phyloP scores from a whole-genome alignment of 148 eudicot species.

The Amaranthus palmeri region DNA sequence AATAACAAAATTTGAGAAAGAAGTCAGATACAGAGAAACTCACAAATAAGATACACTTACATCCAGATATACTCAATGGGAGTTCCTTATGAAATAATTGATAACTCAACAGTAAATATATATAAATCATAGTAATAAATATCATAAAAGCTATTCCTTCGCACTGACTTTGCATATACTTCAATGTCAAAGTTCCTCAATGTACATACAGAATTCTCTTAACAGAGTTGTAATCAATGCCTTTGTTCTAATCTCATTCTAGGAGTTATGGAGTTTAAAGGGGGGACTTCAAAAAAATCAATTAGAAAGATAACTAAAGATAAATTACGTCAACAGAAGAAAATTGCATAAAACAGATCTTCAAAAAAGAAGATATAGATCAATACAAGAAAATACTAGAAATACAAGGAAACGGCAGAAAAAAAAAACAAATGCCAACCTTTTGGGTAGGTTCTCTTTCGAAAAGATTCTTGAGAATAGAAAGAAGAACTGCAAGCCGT shows the following conservation, averaged over 20 bases:
- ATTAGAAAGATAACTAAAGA: neutral
- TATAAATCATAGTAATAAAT: no score
- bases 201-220: neutral
- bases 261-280: neutral
- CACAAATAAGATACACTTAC: neutral
- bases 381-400: neutral
- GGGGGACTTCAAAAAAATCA: neutral
- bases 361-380: neutral
- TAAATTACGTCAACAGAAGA: neutral
- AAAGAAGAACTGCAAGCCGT: conserved; percentile 77
- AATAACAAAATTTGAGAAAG: neutral
- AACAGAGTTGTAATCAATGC: neutral
- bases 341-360: neutral
- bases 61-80: neutral
- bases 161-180: neutral
- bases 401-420: neutral
- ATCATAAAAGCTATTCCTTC: neutral
- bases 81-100: neutral
- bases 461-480: conserved; percentile 79
- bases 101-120: neutral
- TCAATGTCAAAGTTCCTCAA: neutral
- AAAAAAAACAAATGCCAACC: conserved; percentile 39
- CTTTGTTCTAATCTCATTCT: neutral
- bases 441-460: conserved; percentile 66
- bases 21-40: neutral